Evolutionary conservation across 2,329 filamentous ascomycete species (phyloP), one percentile per base, ranked within the genome.

Genomic region (Cercospora sesami): DNA sequence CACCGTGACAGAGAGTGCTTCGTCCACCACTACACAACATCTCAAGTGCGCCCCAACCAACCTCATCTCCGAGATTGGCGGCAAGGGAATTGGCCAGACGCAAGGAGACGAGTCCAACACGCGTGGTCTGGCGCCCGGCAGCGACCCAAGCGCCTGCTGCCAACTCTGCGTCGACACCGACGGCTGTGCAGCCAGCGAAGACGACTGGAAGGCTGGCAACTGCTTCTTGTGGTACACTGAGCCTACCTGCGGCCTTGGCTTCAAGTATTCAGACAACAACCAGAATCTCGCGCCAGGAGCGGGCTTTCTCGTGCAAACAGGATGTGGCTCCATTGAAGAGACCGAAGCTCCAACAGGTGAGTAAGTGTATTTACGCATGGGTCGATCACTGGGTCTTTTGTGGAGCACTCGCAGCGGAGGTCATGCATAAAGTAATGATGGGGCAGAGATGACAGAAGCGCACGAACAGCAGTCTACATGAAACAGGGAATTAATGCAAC

Each of bases 41-140:
- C 51, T 72, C 59, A 73, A 73, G 58, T 75, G 73, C 61, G 73
- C 73, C 5, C 73, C 73, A n/a, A 74, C 73, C 4, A 75, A 75
- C 53, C 67, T 75, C 48, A 71, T 75, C 64, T 69, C 67, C 31
- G 45, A 67, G 31, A 64, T 73, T 42, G 66, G 71, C 53, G 73
- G 73, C 39, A 69, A 73, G 57, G 72, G 73, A 42, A 74, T 74
- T 31, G 72, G 68, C 36, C 65, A 70, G 60, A 71, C 66, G 28
- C 71, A 70, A 51, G 69, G 69, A 36, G 59, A 69, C 65, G 65
- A 71, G 3, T 67, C 68, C 60, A 73, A 69, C 57, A 73, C 73
- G n/a, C 67, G 70, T 48, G 72, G 72, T 45, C 66, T 75, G 8
- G 69, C 72, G 10, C 64, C 68, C 10, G 73, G 72, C n/a, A 63